phyloP scores from a whole-genome alignment of 208 protist genomes.

The Crithidia expoeki region DNA sequence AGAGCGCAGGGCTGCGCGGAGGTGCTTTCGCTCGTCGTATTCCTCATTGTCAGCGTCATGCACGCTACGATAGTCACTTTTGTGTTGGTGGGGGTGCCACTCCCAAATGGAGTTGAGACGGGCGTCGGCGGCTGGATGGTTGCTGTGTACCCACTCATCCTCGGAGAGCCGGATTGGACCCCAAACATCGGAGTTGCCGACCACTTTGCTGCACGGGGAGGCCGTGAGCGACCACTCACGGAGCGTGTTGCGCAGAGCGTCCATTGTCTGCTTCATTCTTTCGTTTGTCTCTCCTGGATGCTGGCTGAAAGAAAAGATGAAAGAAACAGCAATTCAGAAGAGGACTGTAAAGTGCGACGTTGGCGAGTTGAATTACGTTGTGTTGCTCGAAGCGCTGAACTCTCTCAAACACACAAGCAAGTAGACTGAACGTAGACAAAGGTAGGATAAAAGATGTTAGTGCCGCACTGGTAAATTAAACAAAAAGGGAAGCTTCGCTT shows the following conservation, averaged over 20 bases:
- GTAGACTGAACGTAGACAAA: too few species aligned
- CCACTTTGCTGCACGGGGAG: conserved; percentile 13
- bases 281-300: too few species aligned
- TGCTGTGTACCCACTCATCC: conserved; percentile 2
- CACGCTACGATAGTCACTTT: conserved; percentile 7
- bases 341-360: too few species aligned
- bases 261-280: not conserved
- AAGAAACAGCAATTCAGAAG: too few species aligned
- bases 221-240: conserved; percentile 12
- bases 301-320: too few species aligned
- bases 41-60: conserved; percentile 13
- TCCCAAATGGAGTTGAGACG: not conserved
- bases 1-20: conserved; percentile 10
- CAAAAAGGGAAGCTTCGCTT: too few species aligned
- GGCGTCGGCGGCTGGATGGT: not conserved
- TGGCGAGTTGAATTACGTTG: too few species aligned
- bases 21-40: conserved; percentile 7
- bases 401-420: too few species aligned
- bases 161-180: not conserved
- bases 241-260: conserved; percentile 21
- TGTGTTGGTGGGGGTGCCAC: not conserved
- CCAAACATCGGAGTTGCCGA: not conserved
- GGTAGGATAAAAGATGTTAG: too few species aligned
- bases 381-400: too few species aligned
- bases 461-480: too few species aligned